These are phyloP conservation scores for Blastocystis sp. DNA, from an alignment of 352 stramenopile species.

Conservation along the genomic window DNA sequence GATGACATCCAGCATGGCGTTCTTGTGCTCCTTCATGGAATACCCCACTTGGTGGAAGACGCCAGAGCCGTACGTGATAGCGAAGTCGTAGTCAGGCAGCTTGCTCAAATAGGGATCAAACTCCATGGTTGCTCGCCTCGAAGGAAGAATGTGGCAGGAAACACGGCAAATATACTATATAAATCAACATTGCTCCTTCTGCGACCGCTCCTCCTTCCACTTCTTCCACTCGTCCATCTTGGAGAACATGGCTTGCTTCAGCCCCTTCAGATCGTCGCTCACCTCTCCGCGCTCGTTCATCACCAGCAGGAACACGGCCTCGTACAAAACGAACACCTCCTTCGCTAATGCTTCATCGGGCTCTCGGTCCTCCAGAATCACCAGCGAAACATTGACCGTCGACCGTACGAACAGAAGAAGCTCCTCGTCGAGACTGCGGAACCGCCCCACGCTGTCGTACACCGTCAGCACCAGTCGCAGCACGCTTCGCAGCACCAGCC, in stretches of 20 bases:
- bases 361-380: conserved; percentile 54
- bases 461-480: conserved; percentile 35
- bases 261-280: conserved; percentile 8
- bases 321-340: conserved; percentile 43
- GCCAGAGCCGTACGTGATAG: conserved; percentile 60
- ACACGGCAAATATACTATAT: conserved; percentile 31
- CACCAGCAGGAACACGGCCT: conserved; percentile 21
- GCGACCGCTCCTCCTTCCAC: not conserved
- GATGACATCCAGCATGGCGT: conserved; percentile 71
- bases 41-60: conserved; percentile 61
- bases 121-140: not conserved
- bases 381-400: conserved; percentile 47
- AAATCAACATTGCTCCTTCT: not conserved
- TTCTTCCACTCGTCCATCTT: conserved; percentile 3
- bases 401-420: conserved; percentile 33
- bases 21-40: conserved; percentile 55
- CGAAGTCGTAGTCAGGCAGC: conserved; percentile 54
- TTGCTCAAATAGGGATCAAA: conserved; percentile 44
- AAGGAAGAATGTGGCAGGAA: not conserved
- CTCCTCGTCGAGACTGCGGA: conserved; percentile 20
- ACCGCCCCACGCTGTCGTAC: conserved; percentile 19
- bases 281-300: not conserved
- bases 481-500: conserved; percentile 10
- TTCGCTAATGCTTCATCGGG: conserved; percentile 1
- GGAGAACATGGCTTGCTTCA: not conserved